Percentiles rank a stretch among this genome's conserved stretches.
These are phyloP conservation scores for Lignosus rhinocerotis DNA, from an alignment of 1,284 basidiomycete species.

Conservation along the genomic window DNA sequence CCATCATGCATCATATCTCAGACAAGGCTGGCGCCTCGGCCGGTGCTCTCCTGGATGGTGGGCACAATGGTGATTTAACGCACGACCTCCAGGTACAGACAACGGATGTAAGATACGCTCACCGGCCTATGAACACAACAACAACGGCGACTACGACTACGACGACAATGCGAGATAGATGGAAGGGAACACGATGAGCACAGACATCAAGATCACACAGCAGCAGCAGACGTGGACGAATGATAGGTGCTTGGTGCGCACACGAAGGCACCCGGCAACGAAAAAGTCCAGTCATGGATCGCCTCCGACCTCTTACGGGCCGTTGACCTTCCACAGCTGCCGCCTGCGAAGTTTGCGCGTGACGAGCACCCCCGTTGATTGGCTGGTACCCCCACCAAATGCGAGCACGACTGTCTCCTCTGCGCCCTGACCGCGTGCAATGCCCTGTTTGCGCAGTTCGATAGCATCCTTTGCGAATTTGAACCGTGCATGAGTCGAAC, in stretches of 20 bases:
- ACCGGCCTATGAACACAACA: conserved; percentile 23
- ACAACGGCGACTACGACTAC: conserved; percentile 9
- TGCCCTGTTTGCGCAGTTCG: conserved; percentile 71
- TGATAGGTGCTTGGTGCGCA: no score
- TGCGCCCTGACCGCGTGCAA: conserved; percentile 59
- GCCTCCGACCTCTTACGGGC: background rate
- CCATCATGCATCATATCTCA: background rate
- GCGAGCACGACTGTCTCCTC: conserved; percentile 87
- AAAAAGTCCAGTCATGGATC: background rate
- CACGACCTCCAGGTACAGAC: conserved; percentile 6
- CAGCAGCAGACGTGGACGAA: conserved; percentile 4
- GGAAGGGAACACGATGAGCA: conserved; percentile 14
- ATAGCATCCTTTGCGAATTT: conserved; percentile 88
- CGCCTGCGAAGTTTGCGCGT: conserved; percentile 83
- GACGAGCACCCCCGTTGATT: conserved; percentile 78
- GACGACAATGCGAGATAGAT: conserved; percentile 19
- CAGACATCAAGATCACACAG: conserved; percentile 19
- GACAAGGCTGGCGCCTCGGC: no score
- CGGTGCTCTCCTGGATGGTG: no score
- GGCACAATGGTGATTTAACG: background rate
- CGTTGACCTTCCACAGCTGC: conserved; percentile 83
- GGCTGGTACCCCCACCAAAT: conserved; percentile 69
- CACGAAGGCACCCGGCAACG: background rate
- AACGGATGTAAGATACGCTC: conserved; percentile 15
- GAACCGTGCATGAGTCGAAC: conserved; percentile 82